Evolutionary conservation across 2,329 filamentous ascomycete genomes (phyloP).

Genomic region (Davidsoniella neocaledoniae): DNA sequence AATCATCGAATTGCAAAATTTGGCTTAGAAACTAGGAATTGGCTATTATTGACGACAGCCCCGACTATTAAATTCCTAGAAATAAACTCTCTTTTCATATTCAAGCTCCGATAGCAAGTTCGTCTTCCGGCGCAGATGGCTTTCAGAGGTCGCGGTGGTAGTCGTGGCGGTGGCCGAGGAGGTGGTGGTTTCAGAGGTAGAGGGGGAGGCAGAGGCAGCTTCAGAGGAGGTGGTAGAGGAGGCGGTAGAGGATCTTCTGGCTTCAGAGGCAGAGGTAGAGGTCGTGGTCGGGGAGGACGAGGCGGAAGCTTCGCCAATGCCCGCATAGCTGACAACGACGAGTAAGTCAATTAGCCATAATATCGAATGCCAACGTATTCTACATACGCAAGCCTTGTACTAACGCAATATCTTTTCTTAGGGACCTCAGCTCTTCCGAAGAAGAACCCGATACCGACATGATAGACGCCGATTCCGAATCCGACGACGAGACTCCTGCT

Average conservation of each 20-base stretch:
- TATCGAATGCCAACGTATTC: no score
- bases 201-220: constrained; percentile 16
- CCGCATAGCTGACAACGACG: constrained; percentile 26
- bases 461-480: constrained; percentile 21
- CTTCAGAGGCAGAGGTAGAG: constrained; percentile 20
- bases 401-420: neutral
- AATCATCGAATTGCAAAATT: neutral
- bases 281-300: constrained; percentile 19
- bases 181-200: constrained; percentile 3
- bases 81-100: neutral
- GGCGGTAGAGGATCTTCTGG: constrained; percentile 15
- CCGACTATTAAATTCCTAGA: neutral
- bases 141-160: constrained; percentile 12
- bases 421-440: constrained; percentile 19
- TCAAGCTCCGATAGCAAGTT: neutral
- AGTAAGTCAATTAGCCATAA: constrained; percentile 17
- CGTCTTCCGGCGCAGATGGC: constrained; percentile 1
- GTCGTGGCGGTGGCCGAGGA: constrained; percentile 13
- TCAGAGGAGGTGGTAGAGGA: neutral
- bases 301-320: constrained; percentile 28
- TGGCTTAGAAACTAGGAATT: neutral
- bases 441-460: constrained; percentile 27
- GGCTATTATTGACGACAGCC: no score
- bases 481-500: constrained; percentile 24
- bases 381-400: neutral